phyloP scores from a whole-genome alignment of 2,329 filamentous ascomycete genomes.

The Penicillium concentricum region DNA sequence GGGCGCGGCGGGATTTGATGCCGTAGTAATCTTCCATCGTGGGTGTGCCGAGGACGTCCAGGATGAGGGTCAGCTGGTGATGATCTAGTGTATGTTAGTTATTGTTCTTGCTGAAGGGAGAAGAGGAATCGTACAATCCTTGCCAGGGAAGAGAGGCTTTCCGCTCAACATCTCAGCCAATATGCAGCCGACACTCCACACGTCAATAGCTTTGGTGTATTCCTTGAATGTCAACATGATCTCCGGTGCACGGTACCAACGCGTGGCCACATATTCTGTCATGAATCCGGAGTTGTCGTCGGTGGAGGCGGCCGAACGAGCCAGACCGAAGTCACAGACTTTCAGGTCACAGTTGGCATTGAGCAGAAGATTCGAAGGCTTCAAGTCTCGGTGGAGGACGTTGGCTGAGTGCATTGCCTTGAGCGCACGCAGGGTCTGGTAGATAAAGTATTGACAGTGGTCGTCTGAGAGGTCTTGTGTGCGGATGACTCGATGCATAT shows the following conservation, averaged over 20 bases:
- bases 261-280: conserved; percentile 99
- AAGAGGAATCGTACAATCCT: conserved; percentile 71
- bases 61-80: conserved; percentile 93
- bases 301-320: conserved; percentile 90
- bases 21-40: conserved; percentile 99
- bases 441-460: conserved; percentile 99
- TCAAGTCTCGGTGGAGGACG: conserved; percentile 93
- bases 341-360: conserved; percentile 99
- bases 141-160: conserved; percentile 96
- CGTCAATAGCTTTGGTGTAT: conserved; percentile 98
- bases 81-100: conserved; percentile 62
- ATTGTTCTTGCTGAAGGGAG: not conserved
- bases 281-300: conserved; percentile 99
- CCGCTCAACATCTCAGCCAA: conserved; percentile 98
- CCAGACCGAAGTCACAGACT: conserved; percentile 97
- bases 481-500: conserved; percentile 98
- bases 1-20: conserved; percentile 95
- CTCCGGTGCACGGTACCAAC: conserved; percentile 98
- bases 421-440: conserved; percentile 93
- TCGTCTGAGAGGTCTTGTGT: conserved; percentile 98
- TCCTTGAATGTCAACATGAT: conserved; percentile 99
- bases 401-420: conserved; percentile 99
- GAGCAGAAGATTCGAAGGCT: conserved; percentile 92
- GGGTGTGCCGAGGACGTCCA: conserved; percentile 94
- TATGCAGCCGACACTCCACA: conserved; percentile 98